A percentile compares a stretch with the other conserved stretches of the same genome.
Conservation (phyloP, 306 rosid species). For the Comarum palustre region DNA sequence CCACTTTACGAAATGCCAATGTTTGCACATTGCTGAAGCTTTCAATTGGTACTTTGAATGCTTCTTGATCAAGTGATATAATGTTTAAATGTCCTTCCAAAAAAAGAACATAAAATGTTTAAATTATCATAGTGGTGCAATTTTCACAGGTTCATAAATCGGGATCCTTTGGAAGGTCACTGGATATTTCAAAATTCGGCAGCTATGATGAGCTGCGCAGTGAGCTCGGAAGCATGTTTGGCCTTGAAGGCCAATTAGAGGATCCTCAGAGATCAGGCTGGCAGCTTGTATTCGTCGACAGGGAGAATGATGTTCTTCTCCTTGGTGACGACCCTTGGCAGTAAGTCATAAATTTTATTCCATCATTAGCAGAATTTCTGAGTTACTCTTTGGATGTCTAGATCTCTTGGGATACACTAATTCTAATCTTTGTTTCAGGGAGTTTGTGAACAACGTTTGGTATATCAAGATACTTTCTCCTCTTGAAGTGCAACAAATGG, state of each 20-base stretch:
- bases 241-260: constrained; percentile 72
- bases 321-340: constrained; percentile 86
- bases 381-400: not conserved
- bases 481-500: constrained; percentile 61
- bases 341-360: constrained; percentile 41
- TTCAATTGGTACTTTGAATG: not conserved
- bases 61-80: not conserved
- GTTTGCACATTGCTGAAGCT: not conserved
- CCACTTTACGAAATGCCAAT: not conserved
- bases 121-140: constrained; percentile 22
- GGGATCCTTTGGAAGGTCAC: constrained; percentile 75
- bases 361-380: not conserved
- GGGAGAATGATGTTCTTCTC: constrained; percentile 80
- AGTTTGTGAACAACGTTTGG: constrained; percentile 71
- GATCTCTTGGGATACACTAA: not conserved
- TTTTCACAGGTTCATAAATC: constrained; percentile 61
- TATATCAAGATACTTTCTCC: constrained; percentile 68
- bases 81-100: no score
- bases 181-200: constrained; percentile 69
- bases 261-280: constrained; percentile 92
- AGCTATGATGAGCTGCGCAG: constrained; percentile 69
- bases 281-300: constrained; percentile 89
- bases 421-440: constrained; percentile 38
- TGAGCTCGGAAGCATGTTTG: constrained; percentile 72
- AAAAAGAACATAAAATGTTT: no score